These are phyloP conservation scores for Pulveroboletus sp. DNA, from an alignment of 768 basidiomycete genomes.

Conservation along the genomic window DNA sequence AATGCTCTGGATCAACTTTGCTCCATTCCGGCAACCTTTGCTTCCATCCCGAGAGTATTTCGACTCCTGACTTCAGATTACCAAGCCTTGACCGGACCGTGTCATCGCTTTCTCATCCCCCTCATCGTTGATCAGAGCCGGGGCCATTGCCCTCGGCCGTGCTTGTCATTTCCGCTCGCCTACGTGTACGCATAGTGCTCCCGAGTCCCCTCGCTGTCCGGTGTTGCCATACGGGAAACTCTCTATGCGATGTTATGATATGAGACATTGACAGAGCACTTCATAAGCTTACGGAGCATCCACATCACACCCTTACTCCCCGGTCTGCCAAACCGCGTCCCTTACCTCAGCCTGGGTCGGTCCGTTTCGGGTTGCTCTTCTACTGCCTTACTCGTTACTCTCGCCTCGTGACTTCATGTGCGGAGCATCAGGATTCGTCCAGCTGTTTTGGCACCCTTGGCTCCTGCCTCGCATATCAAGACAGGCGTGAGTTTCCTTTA, in stretches of 20 bases:
- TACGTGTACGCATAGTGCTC: conserved; percentile 7
- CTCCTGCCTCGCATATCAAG: conserved; percentile 26
- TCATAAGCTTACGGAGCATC: conserved; percentile 2
- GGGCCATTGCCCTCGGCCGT: neutral
- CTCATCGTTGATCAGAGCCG: neutral
- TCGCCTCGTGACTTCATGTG: conserved; percentile 20
- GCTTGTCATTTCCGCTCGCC: conserved; percentile 17
- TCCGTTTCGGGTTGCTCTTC: conserved; percentile 2
- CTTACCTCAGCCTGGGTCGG: neutral
- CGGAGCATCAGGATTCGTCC: conserved; percentile 26
- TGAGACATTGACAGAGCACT: conserved; percentile 11
- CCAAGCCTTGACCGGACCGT: neutral
- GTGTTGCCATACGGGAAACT: neutral
- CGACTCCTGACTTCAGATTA: conserved; percentile 7
- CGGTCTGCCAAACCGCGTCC: conserved; percentile 10
- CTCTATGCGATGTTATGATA: too few relatives aligned
- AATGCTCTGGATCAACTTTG: neutral
- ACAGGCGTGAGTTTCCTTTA: conserved; percentile 15
- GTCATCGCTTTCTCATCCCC: conserved; percentile 1
- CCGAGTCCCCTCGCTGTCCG: neutral
- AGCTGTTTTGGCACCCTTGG: conserved; percentile 15
- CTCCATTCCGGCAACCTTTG: neutral
- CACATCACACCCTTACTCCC: neutral
- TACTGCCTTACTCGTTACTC: neutral
- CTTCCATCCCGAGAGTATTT: conserved; percentile 1